Base-by-base conservation (phyloP, 75 land plant genomes). In the Pinus albicaulis region DNA sequence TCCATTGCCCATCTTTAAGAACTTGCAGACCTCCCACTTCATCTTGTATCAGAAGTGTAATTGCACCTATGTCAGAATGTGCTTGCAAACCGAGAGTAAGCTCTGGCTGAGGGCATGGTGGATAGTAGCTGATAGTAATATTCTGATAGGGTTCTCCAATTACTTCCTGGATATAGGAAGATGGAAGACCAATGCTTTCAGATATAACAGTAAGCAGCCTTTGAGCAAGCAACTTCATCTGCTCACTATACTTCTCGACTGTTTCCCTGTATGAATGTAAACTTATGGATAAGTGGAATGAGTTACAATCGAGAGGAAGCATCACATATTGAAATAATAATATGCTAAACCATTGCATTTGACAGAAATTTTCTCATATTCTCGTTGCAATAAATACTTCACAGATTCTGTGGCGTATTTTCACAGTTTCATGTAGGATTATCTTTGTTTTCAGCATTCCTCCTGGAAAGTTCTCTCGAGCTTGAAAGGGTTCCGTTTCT, bases 101-200 rank as follows among this genome's bases (percentile, higher is more conserved):
- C 61, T 95, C 95, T 22, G 99, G 99, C 81, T 92, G 94, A 22
- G 99, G 95, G 71, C 99, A 96, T 12, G 95, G 88, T 7, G 99
- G 93, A 77, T 96, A 96, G 76, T 89, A 96, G 76, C 96, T 96
- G 16, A 96, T 82, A 0, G 93, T 88, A n/a, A 96, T 86, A 78
- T 96, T 96, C 87, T 96, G 99, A 69, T 88, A 89, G 15, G 91
- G 81, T 63, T 94, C 99, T 55, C 95, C 94, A 71, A 92, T 82
- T 17, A 86, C 91, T 8, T 94, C 95, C 76, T 87, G 82, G 7
- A 94, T 84, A 28, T 80, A 86, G 5, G 81, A 66, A 25, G 91
- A 31, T 19, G 38, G 69, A 72, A 93, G 52, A 2, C 90, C 89
- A 5, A 96, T 82, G 59, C 89, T 91, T 77, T 89, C 86, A 7